phyloP scores from a whole-genome alignment of 345 rosid species.

The Bruguiera sexangula region DNA sequence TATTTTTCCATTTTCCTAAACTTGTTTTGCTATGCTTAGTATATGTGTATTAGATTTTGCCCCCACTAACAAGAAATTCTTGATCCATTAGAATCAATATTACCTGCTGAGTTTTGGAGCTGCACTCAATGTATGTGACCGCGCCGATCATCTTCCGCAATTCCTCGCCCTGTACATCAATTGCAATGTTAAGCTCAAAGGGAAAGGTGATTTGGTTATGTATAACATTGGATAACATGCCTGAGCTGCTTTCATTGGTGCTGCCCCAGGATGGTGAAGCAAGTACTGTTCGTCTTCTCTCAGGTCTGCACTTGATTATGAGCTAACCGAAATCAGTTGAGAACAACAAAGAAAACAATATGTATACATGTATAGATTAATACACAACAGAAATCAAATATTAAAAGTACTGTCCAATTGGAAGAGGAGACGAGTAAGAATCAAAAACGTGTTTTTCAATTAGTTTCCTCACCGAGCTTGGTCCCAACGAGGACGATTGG shows the following conservation, averaged over 20 bases:
- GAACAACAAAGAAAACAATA: neutral
- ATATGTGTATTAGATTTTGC: neutral
- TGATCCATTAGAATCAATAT: neutral
- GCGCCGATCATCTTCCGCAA: conserved; percentile 71
- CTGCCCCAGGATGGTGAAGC: conserved; percentile 60
- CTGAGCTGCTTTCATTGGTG: conserved; percentile 61
- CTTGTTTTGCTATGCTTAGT: neutral
- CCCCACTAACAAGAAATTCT: too few relatives aligned
- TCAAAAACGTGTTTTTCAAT: too few relatives aligned
- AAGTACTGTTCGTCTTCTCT: conserved; percentile 58
- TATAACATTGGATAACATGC: conserved; percentile 22
- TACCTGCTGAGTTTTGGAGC: conserved; percentile 85
- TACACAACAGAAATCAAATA: too few relatives aligned
- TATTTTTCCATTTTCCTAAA: too few relatives aligned
- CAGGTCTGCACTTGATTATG: conserved; percentile 43
- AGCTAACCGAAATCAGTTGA: neutral
- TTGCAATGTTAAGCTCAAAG: conserved; percentile 11
- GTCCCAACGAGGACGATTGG: conserved; percentile 82
- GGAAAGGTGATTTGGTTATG: neutral
- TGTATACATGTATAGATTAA: too few relatives aligned
- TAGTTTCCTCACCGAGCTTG: conserved; percentile 50
- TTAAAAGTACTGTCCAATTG: neutral
- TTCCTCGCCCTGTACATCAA: conserved; percentile 57
- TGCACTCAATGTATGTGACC: conserved; percentile 66
- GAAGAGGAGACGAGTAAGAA: neutral